Evolutionary conservation across 2,329 filamentous ascomycete genomes (phyloP).

Genomic region (Penicillium sp.): DNA sequence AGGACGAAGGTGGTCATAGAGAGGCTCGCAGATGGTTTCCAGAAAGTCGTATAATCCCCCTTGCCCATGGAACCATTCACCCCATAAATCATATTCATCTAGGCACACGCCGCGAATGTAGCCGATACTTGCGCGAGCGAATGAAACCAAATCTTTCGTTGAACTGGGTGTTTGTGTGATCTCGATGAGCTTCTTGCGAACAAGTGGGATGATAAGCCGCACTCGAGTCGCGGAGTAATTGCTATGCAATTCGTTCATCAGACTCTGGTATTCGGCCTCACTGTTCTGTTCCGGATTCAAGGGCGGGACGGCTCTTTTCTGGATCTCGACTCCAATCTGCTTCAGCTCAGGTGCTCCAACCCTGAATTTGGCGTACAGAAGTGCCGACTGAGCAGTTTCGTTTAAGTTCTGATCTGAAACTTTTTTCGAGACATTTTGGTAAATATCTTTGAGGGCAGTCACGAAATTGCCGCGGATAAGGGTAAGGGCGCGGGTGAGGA

Average conservation of each 20-base stretch:
- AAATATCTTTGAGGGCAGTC: constrained; percentile 62
- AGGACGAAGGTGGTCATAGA: constrained; percentile 66
- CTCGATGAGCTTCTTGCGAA: constrained; percentile 60
- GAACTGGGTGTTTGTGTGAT: constrained; percentile 61
- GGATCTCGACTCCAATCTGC: constrained; percentile 65
- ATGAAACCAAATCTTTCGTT: constrained; percentile 64
- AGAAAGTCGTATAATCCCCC: constrained; percentile 65
- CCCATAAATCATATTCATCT: constrained; percentile 68
- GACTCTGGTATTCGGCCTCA: constrained; percentile 65
- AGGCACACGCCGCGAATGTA: constrained; percentile 66
- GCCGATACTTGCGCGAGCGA: constrained; percentile 64
- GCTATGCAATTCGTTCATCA: constrained; percentile 66
- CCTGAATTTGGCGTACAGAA: constrained; percentile 71
- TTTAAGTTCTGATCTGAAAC: constrained; percentile 68
- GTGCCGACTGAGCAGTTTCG: constrained; percentile 69
- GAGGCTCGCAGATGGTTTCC: constrained; percentile 66
- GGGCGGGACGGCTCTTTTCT: constrained; percentile 63
- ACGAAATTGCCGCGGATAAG: constrained; percentile 68
- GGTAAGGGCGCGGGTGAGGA: constrained; percentile 70
- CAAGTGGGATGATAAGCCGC: constrained; percentile 61
- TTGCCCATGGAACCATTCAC: constrained; percentile 66
- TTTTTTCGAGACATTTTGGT: constrained; percentile 62
- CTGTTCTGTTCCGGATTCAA: constrained; percentile 59
- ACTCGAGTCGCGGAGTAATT: constrained; percentile 62
- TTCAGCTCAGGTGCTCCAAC: constrained; percentile 67